phyloP scores from a whole-genome alignment of 2,329 filamentous ascomycete species.

The Sordariomycetes sp. region DNA sequence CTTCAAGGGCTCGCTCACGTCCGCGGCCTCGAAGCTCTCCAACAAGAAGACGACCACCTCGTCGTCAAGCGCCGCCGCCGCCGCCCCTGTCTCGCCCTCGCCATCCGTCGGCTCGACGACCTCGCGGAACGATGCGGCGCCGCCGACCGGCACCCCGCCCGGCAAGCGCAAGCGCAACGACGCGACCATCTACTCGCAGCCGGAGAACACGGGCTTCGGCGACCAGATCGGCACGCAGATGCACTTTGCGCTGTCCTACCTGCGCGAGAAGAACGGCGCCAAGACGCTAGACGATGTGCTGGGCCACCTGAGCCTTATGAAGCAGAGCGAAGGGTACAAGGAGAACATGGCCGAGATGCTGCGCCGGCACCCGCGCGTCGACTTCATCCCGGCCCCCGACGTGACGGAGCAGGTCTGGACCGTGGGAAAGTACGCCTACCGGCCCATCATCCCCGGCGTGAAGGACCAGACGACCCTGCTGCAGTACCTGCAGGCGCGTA shows the following conservation, averaged over 20 bases:
- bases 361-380: constrained; percentile 49
- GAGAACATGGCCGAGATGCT: constrained; percentile 58
- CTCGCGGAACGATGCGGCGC: constrained; percentile 36
- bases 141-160: constrained; percentile 31
- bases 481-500: constrained; percentile 69
- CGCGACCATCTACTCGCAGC: constrained; percentile 62
- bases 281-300: constrained; percentile 68
- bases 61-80: background rate
- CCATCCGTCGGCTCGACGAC: constrained; percentile 43
- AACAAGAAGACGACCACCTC: constrained; percentile 34
- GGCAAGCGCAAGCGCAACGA: constrained; percentile 47
- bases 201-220: constrained; percentile 64
- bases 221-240: constrained; percentile 79
- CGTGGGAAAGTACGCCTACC: constrained; percentile 68
- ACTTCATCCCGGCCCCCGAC: constrained; percentile 43
- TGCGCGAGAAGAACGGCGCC: constrained; percentile 60
- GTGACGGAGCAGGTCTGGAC: constrained; percentile 58
- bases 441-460: constrained; percentile 71
- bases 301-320: constrained; percentile 64
- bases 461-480: constrained; percentile 68
- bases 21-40: constrained; percentile 53
- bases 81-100: constrained; percentile 40
- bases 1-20: constrained; percentile 50
- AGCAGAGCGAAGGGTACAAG: constrained; percentile 50
- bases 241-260: constrained; percentile 74